Conservation (phyloP, 176 grass and related monocot species). For the Rhipidocladum racemiflorum region DNA sequence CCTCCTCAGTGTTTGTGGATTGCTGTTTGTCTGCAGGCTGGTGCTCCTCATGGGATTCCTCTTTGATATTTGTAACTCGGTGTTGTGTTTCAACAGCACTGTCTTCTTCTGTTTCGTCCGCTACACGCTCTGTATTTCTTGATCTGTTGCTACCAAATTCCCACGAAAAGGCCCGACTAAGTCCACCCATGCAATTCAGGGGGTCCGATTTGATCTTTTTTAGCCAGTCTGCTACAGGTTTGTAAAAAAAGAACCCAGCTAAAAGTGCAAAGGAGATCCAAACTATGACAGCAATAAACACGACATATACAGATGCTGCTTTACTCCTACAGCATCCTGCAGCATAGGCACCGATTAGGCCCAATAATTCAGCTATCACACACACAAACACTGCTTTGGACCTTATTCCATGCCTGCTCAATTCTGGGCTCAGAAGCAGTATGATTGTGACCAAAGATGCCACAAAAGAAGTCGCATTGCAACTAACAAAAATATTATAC, state of each 20-base stretch:
- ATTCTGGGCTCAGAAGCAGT: constrained; percentile 41
- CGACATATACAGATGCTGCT: constrained; percentile 8
- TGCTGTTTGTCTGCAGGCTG: not conserved
- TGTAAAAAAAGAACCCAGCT: not conserved
- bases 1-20: not conserved
- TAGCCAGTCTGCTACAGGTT: constrained; percentile 14
- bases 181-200: fast-evolving
- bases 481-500: constrained; percentile 30
- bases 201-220: not conserved
- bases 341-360: constrained; percentile 36
- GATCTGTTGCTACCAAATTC: not conserved
- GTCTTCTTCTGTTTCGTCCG: not conserved
- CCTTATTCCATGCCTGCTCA: constrained; percentile 43
- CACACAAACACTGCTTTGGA: constrained; percentile 30
- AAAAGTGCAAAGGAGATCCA: constrained; percentile 24
- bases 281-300: constrained; percentile 15
- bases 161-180: not conserved
- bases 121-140: not conserved
- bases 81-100: not conserved
- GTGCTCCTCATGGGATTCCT: not conserved
- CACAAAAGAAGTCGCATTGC: constrained; percentile 46
- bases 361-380: constrained; percentile 21
- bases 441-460: constrained; percentile 53
- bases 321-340: constrained; percentile 32
- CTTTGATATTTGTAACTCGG: not conserved